These are phyloP conservation scores for Tolypocladium inflatum DNA, from an alignment of 2,329 filamentous ascomycete species.

Conservation along the genomic window DNA sequence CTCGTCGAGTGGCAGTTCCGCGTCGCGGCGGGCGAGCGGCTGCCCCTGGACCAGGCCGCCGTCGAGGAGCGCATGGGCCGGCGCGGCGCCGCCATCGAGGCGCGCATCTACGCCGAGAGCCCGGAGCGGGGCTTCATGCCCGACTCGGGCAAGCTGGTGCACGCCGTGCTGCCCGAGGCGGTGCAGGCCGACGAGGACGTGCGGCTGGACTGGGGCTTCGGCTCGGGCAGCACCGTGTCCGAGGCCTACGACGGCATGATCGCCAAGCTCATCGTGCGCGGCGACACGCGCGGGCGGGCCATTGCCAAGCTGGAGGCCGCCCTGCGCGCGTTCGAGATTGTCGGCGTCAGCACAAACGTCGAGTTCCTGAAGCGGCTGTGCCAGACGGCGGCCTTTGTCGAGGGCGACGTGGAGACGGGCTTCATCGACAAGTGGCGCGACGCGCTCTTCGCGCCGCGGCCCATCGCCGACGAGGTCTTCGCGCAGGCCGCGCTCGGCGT, in stretches of 20 bases:
- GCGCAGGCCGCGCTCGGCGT: slow-evolving; percentile 80
- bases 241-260: slow-evolving; percentile 99
- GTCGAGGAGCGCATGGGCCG: slow-evolving; percentile 67
- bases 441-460: slow-evolving; percentile 61
- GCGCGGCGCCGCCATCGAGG: slow-evolving; percentile 85
- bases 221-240: slow-evolving; percentile 83
- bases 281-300: slow-evolving; percentile 65
- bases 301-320: slow-evolving; percentile 75
- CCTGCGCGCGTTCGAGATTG: slow-evolving; percentile 82
- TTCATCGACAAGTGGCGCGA: slow-evolving; percentile 85
- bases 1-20: slow-evolving; percentile 96
- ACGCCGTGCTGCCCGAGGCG: slow-evolving; percentile 64
- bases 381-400: slow-evolving; percentile 69
- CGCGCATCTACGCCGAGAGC: slow-evolving; percentile 92
- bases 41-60: slow-evolving; percentile 46
- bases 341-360: slow-evolving; percentile 88
- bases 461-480: slow-evolving; percentile 62
- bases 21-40: slow-evolving; percentile 48
- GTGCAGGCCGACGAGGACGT: slow-evolving; percentile 57
- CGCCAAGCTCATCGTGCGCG: slow-evolving; percentile 89
- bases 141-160: slow-evolving; percentile 79
- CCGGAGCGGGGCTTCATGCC: slow-evolving; percentile 88
- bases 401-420: slow-evolving; percentile 85
- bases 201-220: slow-evolving; percentile 87
- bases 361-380: slow-evolving; percentile 91